Evolutionary conservation across 169 alveolate species (phyloP), one percentile per base, ranked within the genome.

Genomic region (Toxoplasma gondii): DNA sequence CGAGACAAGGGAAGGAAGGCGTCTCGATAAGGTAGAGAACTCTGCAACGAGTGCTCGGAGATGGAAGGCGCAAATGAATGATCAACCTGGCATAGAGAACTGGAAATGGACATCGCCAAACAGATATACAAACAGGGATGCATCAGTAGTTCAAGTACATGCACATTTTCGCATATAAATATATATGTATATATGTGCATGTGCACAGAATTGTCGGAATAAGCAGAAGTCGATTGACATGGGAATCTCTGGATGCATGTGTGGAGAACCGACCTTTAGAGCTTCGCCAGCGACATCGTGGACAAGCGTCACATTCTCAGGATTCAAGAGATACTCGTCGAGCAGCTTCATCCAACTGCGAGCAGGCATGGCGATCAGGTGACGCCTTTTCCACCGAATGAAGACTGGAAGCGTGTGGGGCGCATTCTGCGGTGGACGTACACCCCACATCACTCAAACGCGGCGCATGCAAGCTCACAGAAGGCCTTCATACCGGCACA

Each of bases 331-430:
- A 43, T 82, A 82, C 67, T 82, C 90, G 64, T 82, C 90, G 24
- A 82, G 90, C 38, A 82, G 90, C 24, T 82, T 82, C 90, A 24
- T 31, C 90, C 54, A 82, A 17, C 67, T 38, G 29, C 67, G 53
- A 0, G 90, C 44, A 4, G 90, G 67, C 90, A 82, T 38, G n/a
- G 53, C 27, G 67, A 82, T 31, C 39, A 44, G 39, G 90, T 82
- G 90, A 1, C 90, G 90, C 67, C 90, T 36, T 36, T 36, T 22
- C 90, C 90, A 82, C 17, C 90, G 90, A 41, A 82, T 82, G 67
- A 82, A 82, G 34, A 17, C 64, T 41, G 90, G 90, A 41, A 82
- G 67, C 36, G 53, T 43, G 67, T 82, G 64, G 31, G 90, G 67
- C n/a, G 64, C 22, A 31, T n/a, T 4, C 86, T 78, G 86, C 86